These are phyloP conservation scores for Bertia moriformis DNA, from an alignment of 2,329 filamentous ascomycete genomes.

Conservation along the genomic window DNA sequence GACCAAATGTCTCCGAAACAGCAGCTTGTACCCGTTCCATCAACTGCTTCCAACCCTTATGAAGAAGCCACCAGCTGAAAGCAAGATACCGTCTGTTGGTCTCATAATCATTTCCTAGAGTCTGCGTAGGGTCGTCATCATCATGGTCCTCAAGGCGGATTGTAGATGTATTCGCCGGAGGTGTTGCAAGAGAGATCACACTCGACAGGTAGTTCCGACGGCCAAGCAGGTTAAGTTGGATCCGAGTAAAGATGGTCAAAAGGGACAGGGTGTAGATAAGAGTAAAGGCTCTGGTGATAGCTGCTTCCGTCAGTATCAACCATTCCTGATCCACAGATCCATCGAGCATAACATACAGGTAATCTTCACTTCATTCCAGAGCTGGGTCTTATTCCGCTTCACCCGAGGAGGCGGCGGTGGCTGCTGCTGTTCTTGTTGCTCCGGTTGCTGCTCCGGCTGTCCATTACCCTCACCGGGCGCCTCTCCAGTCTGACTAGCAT, in stretches of 20 bases:
- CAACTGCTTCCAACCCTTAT: conserved; percentile 74
- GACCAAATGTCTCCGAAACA: conserved; percentile 80
- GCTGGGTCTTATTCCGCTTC: conserved; percentile 59
- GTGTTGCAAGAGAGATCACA: conserved; percentile 78
- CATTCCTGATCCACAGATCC: background rate
- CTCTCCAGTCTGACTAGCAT: conserved; percentile 61
- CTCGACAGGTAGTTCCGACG: conserved; percentile 90
- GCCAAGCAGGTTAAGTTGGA: conserved; percentile 93
- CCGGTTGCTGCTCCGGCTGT: background rate
- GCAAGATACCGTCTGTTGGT: conserved; percentile 89
- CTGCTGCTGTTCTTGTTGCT: conserved; percentile 4
- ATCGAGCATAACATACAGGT: conserved; percentile 49
- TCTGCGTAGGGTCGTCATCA: conserved; percentile 59
- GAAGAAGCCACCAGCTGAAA: conserved; percentile 95
- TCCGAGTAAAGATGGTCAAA: conserved; percentile 78
- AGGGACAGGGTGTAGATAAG: conserved; percentile 82
- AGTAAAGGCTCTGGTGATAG: conserved; percentile 80
- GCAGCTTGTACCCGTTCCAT: conserved; percentile 71
- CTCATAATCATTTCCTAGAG: conserved; percentile 85
- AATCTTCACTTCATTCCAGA: conserved; percentile 97
- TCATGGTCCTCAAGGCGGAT: conserved; percentile 88
- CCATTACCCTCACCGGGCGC: conserved; percentile 19
- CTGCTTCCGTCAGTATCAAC: conserved; percentile 25
- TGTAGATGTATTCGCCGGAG: conserved; percentile 60
- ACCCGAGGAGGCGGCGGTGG: conserved; percentile 22